Conservation (phyloP, 352 stramenopile genomes). For the Aphanomyces invadans region DNA sequence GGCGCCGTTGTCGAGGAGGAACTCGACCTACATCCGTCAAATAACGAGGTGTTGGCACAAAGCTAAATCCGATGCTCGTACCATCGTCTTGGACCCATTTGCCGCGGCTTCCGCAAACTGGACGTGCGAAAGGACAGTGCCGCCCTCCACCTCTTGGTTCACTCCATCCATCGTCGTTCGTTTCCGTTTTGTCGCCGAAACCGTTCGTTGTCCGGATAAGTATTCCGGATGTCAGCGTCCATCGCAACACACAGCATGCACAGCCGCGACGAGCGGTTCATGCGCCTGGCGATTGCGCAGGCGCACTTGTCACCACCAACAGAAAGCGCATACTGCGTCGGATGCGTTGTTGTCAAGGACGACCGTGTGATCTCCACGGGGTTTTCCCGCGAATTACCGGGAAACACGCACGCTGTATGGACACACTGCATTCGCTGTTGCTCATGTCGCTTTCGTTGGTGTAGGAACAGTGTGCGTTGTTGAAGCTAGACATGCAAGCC, state of each 20-base stretch:
- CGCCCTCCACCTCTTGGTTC: slow-evolving; percentile 29
- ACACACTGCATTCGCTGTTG: neutral
- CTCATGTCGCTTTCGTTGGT: neutral
- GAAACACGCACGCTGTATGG: slow-evolving; percentile 71
- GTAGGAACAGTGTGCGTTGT: slow-evolving; percentile 70
- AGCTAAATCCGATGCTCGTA: slow-evolving; percentile 14
- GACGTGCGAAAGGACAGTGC: slow-evolving; percentile 50
- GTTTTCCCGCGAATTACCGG: slow-evolving; percentile 77
- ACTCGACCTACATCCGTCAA: slow-evolving; percentile 51
- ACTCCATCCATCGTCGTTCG: slow-evolving; percentile 13
- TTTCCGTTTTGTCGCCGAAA: neutral
- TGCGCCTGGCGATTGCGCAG: slow-evolving; percentile 71
- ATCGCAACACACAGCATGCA: neutral
- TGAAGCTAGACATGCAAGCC: slow-evolving; percentile 70
- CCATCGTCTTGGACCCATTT: slow-evolving; percentile 54
- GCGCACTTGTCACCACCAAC: slow-evolving; percentile 64
- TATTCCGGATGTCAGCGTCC: neutral
- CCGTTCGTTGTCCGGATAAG: neutral
- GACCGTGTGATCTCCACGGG: slow-evolving; percentile 51
- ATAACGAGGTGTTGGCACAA: neutral
- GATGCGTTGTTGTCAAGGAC: slow-evolving; percentile 65
- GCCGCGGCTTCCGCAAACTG: slow-evolving; percentile 54
- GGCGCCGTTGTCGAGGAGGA: slow-evolving; percentile 40
- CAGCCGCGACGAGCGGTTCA: slow-evolving; percentile 43
- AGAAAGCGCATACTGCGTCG: slow-evolving; percentile 74